Evolutionary conservation across 108 stramenopile genomes (phyloP).

Genomic region (Tribonema minus): DNA sequence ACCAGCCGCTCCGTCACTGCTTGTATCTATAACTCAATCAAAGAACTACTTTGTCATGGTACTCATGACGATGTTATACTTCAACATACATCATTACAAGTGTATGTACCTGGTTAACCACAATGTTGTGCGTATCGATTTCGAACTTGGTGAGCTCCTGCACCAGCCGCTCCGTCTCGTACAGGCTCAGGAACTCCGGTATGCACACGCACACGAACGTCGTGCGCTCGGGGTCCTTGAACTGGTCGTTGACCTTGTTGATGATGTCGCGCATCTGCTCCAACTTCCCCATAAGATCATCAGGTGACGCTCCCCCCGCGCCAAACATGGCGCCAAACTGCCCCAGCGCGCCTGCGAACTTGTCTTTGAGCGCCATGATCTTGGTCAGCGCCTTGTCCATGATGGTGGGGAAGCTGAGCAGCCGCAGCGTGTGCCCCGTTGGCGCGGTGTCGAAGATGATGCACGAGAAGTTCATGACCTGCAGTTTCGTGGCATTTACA

Average conservation of each 20-base stretch:
- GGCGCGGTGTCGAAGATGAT: slow-evolving; percentile 99
- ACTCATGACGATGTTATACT: too few relatives aligned
- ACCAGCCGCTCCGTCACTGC: slow-evolving; percentile 99
- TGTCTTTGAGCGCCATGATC: slow-evolving; percentile 91
- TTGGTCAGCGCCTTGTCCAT: slow-evolving; percentile 93
- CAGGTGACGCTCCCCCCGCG: slow-evolving; percentile 48
- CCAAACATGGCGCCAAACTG: slow-evolving; percentile 88
- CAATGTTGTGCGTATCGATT: slow-evolving; percentile 97
- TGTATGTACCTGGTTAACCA: slow-evolving; percentile 77
- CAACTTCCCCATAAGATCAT: slow-evolving; percentile 69
- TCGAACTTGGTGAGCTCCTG: slow-evolving; percentile 97
- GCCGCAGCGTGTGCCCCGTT: slow-evolving; percentile 96
- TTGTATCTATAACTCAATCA: not conserved
- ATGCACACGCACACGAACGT: slow-evolving; percentile 99
- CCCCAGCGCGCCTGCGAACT: slow-evolving; percentile 85
- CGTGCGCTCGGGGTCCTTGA: slow-evolving; percentile 91
- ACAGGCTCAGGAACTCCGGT: slow-evolving; percentile 98
- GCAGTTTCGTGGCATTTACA: too few relatives aligned
- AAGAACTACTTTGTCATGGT: not conserved
- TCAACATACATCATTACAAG: too few relatives aligned
- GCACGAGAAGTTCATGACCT: slow-evolving; percentile 87
- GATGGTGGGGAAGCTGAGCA: slow-evolving; percentile 90
- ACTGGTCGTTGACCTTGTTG: slow-evolving; percentile 81
- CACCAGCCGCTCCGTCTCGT: slow-evolving; percentile 98
- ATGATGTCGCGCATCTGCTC: slow-evolving; percentile 68